phyloP scores from a whole-genome alignment of 2,329 filamentous ascomycete species.

The Fusarium drepaniforme region DNA sequence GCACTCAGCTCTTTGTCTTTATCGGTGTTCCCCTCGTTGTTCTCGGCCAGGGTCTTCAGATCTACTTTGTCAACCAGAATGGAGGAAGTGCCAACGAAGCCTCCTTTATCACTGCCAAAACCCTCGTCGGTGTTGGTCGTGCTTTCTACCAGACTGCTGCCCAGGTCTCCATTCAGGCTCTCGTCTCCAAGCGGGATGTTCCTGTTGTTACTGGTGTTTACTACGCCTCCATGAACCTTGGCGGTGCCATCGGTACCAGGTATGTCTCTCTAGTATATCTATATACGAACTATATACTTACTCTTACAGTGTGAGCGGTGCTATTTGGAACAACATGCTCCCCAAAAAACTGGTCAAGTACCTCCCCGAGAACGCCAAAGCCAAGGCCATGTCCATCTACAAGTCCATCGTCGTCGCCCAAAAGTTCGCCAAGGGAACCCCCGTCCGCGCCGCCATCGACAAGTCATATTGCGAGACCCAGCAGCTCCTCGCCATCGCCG shows the following conservation, averaged over 20 bases:
- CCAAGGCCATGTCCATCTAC: slow-evolving; percentile 43
- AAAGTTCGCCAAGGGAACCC: slow-evolving; percentile 38
- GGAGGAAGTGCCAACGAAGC: slow-evolving; percentile 46
- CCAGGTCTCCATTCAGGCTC: slow-evolving; percentile 48
- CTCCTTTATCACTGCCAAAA: slow-evolving; percentile 51
- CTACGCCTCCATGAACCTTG: slow-evolving; percentile 51
- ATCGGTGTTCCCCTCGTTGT: slow-evolving; percentile 48
- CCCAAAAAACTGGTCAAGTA: slow-evolving; percentile 42
- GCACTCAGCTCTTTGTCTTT: slow-evolving; percentile 47
- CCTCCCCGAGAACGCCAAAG: slow-evolving; percentile 36
- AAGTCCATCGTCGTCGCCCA: slow-evolving; percentile 46
- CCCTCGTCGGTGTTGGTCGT: slow-evolving; percentile 50
- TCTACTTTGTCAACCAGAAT: slow-evolving; percentile 46
- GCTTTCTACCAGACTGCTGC: slow-evolving; percentile 46
- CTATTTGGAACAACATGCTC: slow-evolving; percentile 51
- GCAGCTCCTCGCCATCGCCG: slow-evolving; percentile 44
- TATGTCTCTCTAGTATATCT: neutral
- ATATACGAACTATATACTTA: no score
- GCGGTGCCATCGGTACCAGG: slow-evolving; percentile 48
- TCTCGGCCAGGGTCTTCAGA: slow-evolving; percentile 50
- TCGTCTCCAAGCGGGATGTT: slow-evolving; percentile 50
- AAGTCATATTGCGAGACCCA: slow-evolving; percentile 45
- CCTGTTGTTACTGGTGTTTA: slow-evolving; percentile 52
- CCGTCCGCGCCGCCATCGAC: slow-evolving; percentile 40
- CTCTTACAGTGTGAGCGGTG: slow-evolving; percentile 47